Evolutionary conservation across 2,329 filamentous ascomycete genomes (phyloP).

Genomic region (Calonectria multiphialidica): DNA sequence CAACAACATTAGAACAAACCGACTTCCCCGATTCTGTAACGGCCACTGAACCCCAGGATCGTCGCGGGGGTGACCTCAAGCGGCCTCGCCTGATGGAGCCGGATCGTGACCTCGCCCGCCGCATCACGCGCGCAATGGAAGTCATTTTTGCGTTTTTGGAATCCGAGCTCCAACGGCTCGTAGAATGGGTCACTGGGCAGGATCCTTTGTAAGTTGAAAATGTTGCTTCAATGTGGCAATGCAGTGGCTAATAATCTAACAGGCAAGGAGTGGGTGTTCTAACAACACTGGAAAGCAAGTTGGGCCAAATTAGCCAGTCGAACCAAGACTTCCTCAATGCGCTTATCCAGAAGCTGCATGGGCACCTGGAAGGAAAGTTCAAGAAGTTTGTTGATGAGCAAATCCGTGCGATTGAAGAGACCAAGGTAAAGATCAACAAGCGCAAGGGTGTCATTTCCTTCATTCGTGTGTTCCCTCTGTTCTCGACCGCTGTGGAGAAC

Average conservation of each 20-base stretch:
- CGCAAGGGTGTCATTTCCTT: constrained; percentile 96
- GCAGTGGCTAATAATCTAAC: constrained; percentile 32
- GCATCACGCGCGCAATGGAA: constrained; percentile 89
- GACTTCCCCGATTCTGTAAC: constrained; percentile 88
- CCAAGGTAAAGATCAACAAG: constrained; percentile 99
- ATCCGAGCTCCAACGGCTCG: constrained; percentile 80
- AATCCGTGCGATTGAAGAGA: constrained; percentile 95
- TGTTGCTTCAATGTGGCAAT: not conserved
- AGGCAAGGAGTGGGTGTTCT: constrained; percentile 93
- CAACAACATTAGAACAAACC: constrained; percentile 82
- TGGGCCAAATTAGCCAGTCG: constrained; percentile 84
- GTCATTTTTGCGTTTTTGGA: constrained; percentile 87
- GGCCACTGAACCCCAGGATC: constrained; percentile 72
- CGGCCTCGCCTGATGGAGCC: constrained; percentile 86
- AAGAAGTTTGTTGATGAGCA: constrained; percentile 94
- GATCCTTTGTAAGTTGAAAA: constrained; percentile 80
- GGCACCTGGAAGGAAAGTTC: constrained; percentile 80
- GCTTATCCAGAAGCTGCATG: constrained; percentile 83
- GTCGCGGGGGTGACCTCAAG: constrained; percentile 79
- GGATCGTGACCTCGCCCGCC: constrained; percentile 86
- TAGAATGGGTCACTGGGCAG: constrained; percentile 84
- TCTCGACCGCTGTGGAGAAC: constrained; percentile 85
- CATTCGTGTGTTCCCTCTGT: constrained; percentile 92
- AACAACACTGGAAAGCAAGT: constrained; percentile 82
- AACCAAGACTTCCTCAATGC: constrained; percentile 93